Conservation (phyloP, 768 basidiomycete species). For the Vararia minispora region DNA sequence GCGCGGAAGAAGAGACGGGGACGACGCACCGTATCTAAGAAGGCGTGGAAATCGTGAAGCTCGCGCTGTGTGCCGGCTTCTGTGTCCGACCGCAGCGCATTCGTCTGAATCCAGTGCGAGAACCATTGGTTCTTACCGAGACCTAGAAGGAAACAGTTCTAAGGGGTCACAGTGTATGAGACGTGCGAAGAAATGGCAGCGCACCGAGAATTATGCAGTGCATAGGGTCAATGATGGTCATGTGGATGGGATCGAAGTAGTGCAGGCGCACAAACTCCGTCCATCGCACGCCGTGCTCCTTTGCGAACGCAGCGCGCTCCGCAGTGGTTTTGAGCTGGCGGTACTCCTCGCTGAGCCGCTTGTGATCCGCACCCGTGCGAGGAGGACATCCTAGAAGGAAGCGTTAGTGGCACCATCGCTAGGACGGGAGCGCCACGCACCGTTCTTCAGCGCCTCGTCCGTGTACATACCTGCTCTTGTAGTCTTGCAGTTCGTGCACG, state of each 20-base stretch:
- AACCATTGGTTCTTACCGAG: constrained; percentile 20
- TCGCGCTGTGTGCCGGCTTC: background rate
- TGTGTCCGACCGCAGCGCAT: constrained; percentile 1
- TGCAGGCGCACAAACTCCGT: constrained; percentile 9
- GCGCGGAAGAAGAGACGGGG: background rate
- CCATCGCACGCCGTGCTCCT: constrained; percentile 8
- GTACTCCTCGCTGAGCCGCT: background rate
- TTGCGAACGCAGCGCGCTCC: background rate
- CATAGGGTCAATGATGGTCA: constrained; percentile 13
- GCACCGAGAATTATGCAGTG: constrained; percentile 9
- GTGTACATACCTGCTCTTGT: background rate
- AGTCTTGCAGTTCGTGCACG: constrained; percentile 10
- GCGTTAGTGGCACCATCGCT: background rate
- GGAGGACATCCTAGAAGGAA: background rate
- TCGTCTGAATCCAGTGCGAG: constrained; percentile 13
- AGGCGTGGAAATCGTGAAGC: background rate
- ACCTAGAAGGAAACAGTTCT: constrained; percentile 9
- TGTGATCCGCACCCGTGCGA: background rate
- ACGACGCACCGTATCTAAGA: background rate
- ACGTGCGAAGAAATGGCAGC: background rate
- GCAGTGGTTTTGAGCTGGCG: background rate
- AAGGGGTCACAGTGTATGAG: too few species aligned
- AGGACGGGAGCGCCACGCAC: background rate
- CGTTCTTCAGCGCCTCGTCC: background rate
- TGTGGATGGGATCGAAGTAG: constrained; percentile 10